phyloP scores from a whole-genome alignment of 805 yeast genomes.

The Blastobotrys robertii region DNA sequence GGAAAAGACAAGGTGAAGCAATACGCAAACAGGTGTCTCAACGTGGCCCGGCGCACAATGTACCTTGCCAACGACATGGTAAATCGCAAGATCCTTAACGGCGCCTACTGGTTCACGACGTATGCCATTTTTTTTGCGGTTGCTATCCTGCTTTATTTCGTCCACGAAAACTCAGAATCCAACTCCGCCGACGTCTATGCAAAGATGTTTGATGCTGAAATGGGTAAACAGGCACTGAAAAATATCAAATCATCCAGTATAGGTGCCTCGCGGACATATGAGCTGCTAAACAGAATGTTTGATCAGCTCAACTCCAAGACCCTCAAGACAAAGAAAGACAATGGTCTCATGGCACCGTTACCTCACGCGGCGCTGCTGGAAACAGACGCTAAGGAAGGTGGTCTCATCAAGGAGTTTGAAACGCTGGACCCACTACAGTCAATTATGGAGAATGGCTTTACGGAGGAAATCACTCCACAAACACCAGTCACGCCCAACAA shows the following conservation, averaged over 20 bases:
- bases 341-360: not conserved
- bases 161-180: not conserved
- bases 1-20: not conserved
- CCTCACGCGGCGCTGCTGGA: not conserved
- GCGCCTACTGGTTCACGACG: not conserved
- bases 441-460: not conserved
- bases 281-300: not conserved
- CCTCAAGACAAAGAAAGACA: not conserved
- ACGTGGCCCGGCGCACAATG: not conserved
- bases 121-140: slow-evolving; percentile 2
- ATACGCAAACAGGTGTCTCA: not conserved
- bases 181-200: not conserved
- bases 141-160: not conserved
- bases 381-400: not conserved
- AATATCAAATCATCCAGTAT: not conserved
- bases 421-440: too few species aligned
- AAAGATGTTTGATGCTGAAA: not conserved
- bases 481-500: too few species aligned
- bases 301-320: not conserved
- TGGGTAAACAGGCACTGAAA: not conserved
- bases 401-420: not conserved
- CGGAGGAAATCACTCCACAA: not conserved
- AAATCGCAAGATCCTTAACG: not conserved
- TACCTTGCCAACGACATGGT: not conserved
- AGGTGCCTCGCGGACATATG: not conserved